phyloP scores from a whole-genome alignment of 768 basidiomycete species.

The Lentinus brumalis region DNA sequence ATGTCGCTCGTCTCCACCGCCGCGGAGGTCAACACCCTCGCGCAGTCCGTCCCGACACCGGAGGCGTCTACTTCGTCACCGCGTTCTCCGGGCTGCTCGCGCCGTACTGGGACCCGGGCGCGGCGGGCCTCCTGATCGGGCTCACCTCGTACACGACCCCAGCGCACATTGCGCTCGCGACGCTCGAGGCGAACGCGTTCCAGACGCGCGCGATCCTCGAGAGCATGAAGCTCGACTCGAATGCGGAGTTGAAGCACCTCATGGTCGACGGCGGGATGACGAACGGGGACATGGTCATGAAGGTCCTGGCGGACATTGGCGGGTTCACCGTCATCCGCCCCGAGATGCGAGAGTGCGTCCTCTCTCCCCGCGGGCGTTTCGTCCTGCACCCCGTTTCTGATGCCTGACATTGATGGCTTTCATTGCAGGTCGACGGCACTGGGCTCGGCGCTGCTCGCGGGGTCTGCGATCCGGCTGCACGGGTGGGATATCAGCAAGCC shows the following conservation, averaged over 20 bases:
- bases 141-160: conserved; percentile 88
- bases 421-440: conserved; percentile 82
- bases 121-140: conserved; percentile 84
- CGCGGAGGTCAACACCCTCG: conserved; percentile 82
- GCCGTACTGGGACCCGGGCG: conserved; percentile 96
- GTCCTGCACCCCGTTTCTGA: not conserved
- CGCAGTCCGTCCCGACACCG: conserved; percentile 75
- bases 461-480: conserved; percentile 81
- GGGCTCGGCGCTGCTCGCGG: conserved; percentile 93
- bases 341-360: conserved; percentile 90
- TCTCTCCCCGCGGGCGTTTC: not conserved
- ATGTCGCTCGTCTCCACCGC: conserved; percentile 82
- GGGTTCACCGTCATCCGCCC: conserved; percentile 92
- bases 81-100: conserved; percentile 96
- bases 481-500: conserved; percentile 91
- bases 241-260: conserved; percentile 74
- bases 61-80: conserved; percentile 95
- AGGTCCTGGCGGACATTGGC: conserved; percentile 83
- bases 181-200: conserved; percentile 94
- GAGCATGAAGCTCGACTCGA: conserved; percentile 92
- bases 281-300: conserved; percentile 88
- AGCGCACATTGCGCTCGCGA: conserved; percentile 91
- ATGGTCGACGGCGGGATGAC: conserved; percentile 99
- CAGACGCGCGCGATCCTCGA: conserved; percentile 95
- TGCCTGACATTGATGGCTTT: not conserved